phyloP scores from a whole-genome alignment of 2,329 filamentous ascomycete genomes.

The Colletotrichum lindemuthianum region DNA sequence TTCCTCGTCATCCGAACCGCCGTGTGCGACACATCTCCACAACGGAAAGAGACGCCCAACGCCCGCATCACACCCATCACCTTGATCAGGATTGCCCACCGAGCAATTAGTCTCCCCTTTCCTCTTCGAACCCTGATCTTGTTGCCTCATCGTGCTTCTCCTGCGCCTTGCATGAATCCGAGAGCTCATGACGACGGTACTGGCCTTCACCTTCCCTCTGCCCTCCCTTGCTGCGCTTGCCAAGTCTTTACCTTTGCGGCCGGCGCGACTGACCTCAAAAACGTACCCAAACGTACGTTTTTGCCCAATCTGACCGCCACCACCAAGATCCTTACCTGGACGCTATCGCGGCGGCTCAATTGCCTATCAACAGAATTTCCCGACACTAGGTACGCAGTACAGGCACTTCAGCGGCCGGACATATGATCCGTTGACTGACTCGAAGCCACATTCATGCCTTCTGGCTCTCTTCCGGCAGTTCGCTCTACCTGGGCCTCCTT shows the following conservation, averaged over 20 bases:
- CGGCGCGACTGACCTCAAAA: constrained; percentile 28
- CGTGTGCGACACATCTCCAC: constrained; percentile 5
- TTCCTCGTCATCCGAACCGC: not conserved
- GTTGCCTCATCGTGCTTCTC: constrained; percentile 32
- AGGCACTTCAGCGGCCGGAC: constrained; percentile 4
- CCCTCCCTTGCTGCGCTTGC: constrained; percentile 18
- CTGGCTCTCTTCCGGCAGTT: constrained; percentile 4
- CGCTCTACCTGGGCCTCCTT: not conserved
- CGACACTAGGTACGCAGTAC: not conserved
- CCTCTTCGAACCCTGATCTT: constrained; percentile 20
- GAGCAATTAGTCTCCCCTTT: constrained; percentile 18
- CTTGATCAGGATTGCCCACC: constrained; percentile 14
- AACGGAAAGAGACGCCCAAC: constrained; percentile 13
- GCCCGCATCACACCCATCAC: constrained; percentile 18
- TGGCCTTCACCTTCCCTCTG: constrained; percentile 14
- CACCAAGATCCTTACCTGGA: constrained; percentile 22
- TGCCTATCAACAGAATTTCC: not conserved
- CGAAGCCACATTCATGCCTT: constrained; percentile 31
- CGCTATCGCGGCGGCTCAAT: too few relatives aligned
- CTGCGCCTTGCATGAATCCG: constrained; percentile 33
- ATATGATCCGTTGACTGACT: constrained; percentile 19
- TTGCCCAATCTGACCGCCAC: constrained; percentile 27
- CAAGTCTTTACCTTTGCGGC: constrained; percentile 6
- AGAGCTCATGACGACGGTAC: constrained; percentile 19
- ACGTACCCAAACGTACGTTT: constrained; percentile 30